Evolutionary conservation across 169 alveolate genomes (phyloP).

Genomic region (Cryptosporidium ubiquitum): DNA sequence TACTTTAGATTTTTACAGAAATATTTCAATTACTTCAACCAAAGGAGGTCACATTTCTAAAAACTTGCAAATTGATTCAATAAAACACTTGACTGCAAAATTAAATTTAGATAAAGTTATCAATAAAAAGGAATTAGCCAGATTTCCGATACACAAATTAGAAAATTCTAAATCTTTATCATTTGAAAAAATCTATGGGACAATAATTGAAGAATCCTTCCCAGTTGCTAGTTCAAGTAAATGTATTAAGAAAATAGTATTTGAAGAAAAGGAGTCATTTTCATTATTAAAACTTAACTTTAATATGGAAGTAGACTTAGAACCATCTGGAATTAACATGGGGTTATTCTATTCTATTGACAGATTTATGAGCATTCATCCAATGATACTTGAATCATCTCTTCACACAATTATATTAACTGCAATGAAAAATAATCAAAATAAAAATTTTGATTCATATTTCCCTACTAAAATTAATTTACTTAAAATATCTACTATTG

Average conservation of each 20-base stretch:
- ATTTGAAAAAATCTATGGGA: conserved; percentile 1
- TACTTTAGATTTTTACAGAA: conserved; percentile 16
- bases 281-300: conserved; percentile 5
- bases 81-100: conserved; percentile 13
- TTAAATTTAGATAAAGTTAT: not conserved
- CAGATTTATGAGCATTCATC: conserved; percentile 69
- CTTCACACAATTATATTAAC: conserved; percentile 28
- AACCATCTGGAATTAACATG: conserved; percentile 64
- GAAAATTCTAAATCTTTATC: not conserved
- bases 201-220: not conserved
- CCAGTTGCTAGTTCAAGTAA: not conserved
- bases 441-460: not conserved
- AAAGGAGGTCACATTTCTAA: conserved; percentile 5
- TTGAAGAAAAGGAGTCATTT: not conserved
- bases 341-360: conserved; percentile 56
- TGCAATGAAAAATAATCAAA: conserved; percentile 2
- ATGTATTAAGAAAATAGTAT: conserved; percentile 27
- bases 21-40: not conserved
- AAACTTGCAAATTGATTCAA: not conserved
- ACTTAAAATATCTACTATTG: not conserved
- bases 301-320: not conserved
- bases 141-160: not conserved
- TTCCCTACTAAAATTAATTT: conserved; percentile 28
- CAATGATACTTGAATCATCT: conserved; percentile 45
- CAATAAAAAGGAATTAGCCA: not conserved